Percentiles rank a stretch among this genome's conserved stretches.
These are phyloP conservation scores for Lactarius sp. DNA, from an alignment of 768 basidiomycete species.

Conservation along the genomic window DNA sequence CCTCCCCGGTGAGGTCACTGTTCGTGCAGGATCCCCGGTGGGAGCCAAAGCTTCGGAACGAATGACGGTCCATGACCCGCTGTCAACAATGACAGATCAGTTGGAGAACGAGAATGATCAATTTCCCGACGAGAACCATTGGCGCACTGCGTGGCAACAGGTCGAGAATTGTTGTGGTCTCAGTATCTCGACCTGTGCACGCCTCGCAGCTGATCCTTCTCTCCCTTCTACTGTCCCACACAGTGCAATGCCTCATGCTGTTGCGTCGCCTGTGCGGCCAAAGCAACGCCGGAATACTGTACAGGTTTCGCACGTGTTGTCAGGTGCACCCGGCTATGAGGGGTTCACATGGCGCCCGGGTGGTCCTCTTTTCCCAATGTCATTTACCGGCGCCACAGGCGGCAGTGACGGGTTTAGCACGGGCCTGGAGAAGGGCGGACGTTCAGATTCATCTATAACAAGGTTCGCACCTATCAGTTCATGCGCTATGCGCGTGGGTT, in stretches of 20 bases:
- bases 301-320: conserved; percentile 26
- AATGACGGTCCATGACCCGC: neutral
- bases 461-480: conserved; percentile 11
- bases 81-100: conserved; percentile 7
- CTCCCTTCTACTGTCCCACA: conserved; percentile 14
- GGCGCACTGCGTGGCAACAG: conserved; percentile 11
- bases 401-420: conserved; percentile 8
- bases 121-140: conserved; percentile 1
- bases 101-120: conserved; percentile 16
- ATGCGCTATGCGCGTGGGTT: conserved; percentile 17
- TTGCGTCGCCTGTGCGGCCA: conserved; percentile 20
- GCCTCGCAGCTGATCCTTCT: conserved; percentile 20
- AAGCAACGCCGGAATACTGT: conserved; percentile 20
- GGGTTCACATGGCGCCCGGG: conserved; percentile 27
- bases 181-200: conserved; percentile 24
- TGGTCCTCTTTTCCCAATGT: conserved; percentile 25
- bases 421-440: conserved; percentile 15
- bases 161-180: conserved; percentile 23
- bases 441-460: conserved; percentile 11
- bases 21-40: conserved; percentile 22
- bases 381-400: conserved; percentile 19
- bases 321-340: conserved; percentile 25
- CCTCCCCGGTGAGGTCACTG: conserved; percentile 21
- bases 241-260: conserved; percentile 18
- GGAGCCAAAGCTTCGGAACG: conserved; percentile 13